These are phyloP conservation scores for Backusella macrospora DNA, from an alignment of 192 early-diverging fungal genomes.

Conservation along the genomic window DNA sequence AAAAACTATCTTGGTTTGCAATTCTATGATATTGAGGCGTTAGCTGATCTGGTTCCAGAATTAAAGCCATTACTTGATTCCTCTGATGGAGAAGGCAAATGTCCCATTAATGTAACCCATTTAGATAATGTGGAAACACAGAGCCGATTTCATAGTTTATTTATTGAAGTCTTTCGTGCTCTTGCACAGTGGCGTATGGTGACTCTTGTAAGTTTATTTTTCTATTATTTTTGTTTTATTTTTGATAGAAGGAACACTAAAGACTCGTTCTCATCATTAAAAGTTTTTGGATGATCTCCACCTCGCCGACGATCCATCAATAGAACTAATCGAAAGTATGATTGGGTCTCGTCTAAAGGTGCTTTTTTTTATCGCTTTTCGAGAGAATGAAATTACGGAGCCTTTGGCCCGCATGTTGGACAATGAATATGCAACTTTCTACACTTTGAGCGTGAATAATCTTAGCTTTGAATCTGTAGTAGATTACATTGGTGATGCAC, in stretches of 20 bases:
- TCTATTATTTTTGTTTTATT: neutral
- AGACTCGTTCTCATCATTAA: neutral
- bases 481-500: conserved; percentile 28
- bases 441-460: conserved; percentile 13
- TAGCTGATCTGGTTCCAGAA: conserved; percentile 35
- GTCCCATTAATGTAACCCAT: neutral
- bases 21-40: conserved; percentile 20
- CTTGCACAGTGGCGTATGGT: conserved; percentile 34
- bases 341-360: conserved; percentile 28
- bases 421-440: conserved; percentile 17
- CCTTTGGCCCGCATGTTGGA: conserved; percentile 13
- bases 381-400: conserved; percentile 26
- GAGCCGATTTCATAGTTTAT: conserved; percentile 29
- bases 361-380: conserved; percentile 29
- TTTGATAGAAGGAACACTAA: neutral
- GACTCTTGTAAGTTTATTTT: conserved; percentile 29
- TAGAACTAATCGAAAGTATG: conserved; percentile 33
- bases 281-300: conserved; percentile 42
- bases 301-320: conserved; percentile 37
- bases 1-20: conserved; percentile 20
- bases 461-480: conserved; percentile 29
- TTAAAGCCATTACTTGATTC: conserved; percentile 23
- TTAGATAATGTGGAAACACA: conserved; percentile 28
- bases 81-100: neutral
- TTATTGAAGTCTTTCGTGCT: conserved; percentile 34